Conservation (phyloP, 2,329 filamentous ascomycete genomes). For the Incumbomyces delicatus region DNA sequence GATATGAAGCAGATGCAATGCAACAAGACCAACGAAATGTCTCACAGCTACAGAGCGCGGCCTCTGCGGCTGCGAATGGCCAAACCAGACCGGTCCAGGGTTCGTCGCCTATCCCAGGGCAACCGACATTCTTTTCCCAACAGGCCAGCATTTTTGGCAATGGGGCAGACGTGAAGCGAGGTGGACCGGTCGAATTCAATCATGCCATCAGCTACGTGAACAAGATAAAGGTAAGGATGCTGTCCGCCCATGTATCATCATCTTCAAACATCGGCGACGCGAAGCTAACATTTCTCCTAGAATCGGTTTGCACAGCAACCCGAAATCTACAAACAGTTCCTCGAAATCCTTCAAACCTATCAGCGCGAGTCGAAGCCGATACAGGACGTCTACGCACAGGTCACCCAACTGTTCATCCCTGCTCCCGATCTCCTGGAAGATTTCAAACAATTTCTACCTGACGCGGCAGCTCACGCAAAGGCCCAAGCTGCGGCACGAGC, state of each 20-base stretch:
- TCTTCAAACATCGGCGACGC: no score
- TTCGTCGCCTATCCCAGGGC: slow-evolving; percentile 35
- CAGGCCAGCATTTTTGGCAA: slow-evolving; percentile 45
- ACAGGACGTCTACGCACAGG: slow-evolving; percentile 94
- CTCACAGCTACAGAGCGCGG: slow-evolving; percentile 53
- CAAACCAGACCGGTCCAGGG: slow-evolving; percentile 38
- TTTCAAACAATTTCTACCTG: slow-evolving; percentile 96
- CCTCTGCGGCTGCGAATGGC: slow-evolving; percentile 48
- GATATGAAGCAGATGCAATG: slow-evolving; percentile 16
- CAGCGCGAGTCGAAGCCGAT: slow-evolving; percentile 97
- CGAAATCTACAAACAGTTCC: slow-evolving; percentile 98
- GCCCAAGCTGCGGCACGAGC: slow-evolving; percentile 47
- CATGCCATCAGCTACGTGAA: slow-evolving; percentile 99
- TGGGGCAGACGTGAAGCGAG: slow-evolving; percentile 60
- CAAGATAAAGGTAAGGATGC: slow-evolving; percentile 78
- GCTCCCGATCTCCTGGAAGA: slow-evolving; percentile 93
- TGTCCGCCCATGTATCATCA: no score
- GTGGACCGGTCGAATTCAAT: slow-evolving; percentile 95
- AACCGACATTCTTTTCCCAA: slow-evolving; percentile 11
- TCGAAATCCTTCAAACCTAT: slow-evolving; percentile 96
- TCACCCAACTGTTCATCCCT: slow-evolving; percentile 84
- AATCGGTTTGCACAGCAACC: slow-evolving; percentile 95
- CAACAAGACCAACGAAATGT: slow-evolving; percentile 19
- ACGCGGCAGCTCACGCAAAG: slow-evolving; percentile 65
- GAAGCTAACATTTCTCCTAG: slow-evolving; percentile 34